Base-by-base conservation (phyloP, 2,329 filamentous ascomycete species). In the Lecanicillium sp. region DNA sequence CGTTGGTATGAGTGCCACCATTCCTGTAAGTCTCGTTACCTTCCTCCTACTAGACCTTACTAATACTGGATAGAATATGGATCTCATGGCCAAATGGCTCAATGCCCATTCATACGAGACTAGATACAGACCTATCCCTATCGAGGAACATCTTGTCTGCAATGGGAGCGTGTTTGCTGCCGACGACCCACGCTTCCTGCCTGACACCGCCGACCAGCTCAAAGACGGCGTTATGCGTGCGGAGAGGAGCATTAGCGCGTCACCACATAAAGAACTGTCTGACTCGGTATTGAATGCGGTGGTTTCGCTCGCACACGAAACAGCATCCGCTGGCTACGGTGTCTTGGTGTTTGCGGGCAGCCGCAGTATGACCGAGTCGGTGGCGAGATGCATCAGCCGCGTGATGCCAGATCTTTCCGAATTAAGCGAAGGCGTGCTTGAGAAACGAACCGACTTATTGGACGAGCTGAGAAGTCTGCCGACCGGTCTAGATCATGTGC, bases 1-100 rank as follows among this genome's bases (percentile, higher is more conserved):
- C 17, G 69, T 89, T 50, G 86, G 84, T 55, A 90, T 90, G 86
- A 90, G 86, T 57, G 86, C 86, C 4, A 90, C 86, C 1, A 69
- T 90, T 39, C 81, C 83, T 47, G 84, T 86, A 67, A 57, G 75
- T 64, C 4, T 2, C 19, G 12, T 39, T 6, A 14, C n/a, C n/a
- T 10, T 15, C 3, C 12, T 2, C 11, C 14, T 40, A 2, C 35
- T 6, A 20, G 10, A 5, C 15, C 4, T 9, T 3, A 4, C 20
- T 29, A 20, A 42, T 7, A 9, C 6, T 20, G 14, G 3, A 10
- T 48, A 87, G 83, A 89, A 90, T 58, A 83, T 85, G 42, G 73
- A 80, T 47, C 60, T 87, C 24, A 70, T 90, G 41, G 83, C 84
- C 2, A 70, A 72, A 27, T 90, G 86, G 86, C 76, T 90, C 14